Conservation (phyloP, 179 eudicot genomes). For the Beta macrorhiza region DNA sequence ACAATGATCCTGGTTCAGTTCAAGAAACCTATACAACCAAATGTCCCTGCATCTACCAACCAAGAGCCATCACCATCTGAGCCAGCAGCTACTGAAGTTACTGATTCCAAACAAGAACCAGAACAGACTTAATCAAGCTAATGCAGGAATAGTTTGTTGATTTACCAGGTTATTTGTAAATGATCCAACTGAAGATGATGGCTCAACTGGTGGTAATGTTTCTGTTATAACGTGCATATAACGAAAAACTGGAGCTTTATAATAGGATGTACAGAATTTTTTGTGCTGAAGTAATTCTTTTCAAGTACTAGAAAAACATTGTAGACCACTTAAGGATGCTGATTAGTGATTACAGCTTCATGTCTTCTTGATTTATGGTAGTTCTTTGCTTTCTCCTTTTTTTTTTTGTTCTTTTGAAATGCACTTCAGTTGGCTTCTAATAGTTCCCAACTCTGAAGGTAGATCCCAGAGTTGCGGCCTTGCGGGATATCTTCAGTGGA, state of each 20-base stretch:
- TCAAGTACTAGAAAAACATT: constrained; percentile 3
- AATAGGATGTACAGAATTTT: constrained; percentile 31
- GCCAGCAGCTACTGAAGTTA: constrained; percentile 1
- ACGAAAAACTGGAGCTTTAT: constrained; percentile 10
- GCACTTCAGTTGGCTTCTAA: too few relatives aligned
- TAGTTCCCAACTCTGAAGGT: too few relatives aligned
- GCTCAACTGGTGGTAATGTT: constrained; percentile 10
- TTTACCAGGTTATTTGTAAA: constrained; percentile 24
- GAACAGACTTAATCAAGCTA: constrained; percentile 27
- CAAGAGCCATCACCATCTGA: constrained; percentile 32
- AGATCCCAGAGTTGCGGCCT: too few relatives aligned
- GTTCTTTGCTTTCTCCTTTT: not conserved
- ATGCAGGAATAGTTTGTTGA: not conserved
- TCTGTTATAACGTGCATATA: constrained; percentile 21
- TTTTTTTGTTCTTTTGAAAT: not conserved
- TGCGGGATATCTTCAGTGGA: too few relatives aligned
- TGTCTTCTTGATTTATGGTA: not conserved
- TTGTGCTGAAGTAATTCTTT: not conserved
- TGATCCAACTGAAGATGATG: constrained; percentile 9
- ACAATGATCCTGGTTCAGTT: constrained; percentile 88
- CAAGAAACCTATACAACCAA: constrained; percentile 43
- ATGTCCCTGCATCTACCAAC: constrained; percentile 21
- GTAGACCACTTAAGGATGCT: not conserved
- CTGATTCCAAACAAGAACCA: constrained; percentile 21
- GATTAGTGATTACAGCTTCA: not conserved